Base-by-base conservation (phyloP, 108 stramenopile genomes). In the Fistulifera solaris region DNA sequence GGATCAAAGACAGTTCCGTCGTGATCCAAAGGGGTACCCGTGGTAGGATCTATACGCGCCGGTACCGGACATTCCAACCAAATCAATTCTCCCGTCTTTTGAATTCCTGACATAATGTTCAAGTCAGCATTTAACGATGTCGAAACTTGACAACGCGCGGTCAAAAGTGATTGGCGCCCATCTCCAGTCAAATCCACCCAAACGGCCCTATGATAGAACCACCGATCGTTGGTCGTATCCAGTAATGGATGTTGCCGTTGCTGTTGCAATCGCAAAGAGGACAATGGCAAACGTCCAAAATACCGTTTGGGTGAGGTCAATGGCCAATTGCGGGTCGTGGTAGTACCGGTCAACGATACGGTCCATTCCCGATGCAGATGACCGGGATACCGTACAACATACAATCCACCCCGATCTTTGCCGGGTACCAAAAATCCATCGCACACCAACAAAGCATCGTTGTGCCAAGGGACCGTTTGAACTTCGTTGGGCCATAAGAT, bases 371-470 rank as follows among this genome's bases (percentile, higher is more conserved):
- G 51, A 3, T 68, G 18, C 38, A 45, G 40, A 58, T 83, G 65
- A 3, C 73, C 70, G 0, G 91, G 87, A 62, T 88, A 73, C 44
- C 59, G 61, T 1, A 96, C 85, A 13, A 93, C 63, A 64, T 95
- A 94, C 10, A 96, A 66, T 11, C 94, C 96, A 0, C 96, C 96
- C 54, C 88, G 87, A 54, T 87, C 83, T 54, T 84, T 88, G 22
- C 94, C 94, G 4, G 96, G 96, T n/a, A 95, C 84, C 14, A 96
- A 63, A 68, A 96, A 96, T 8, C 96, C 96, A 65, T 96, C 96
- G 7, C 85, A 75, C 0, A 96, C 77, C 31, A 96, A 65, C 15
- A 95, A 59, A 0, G 87, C 93, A 61, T 85, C 87, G 23, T 84
- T 72, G 15, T 43, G 13, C 15, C 2, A 59, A 54, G 89, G 88